Conservation (phyloP, 371 early-diverging fungal genomes). For the Haplosporangium sp. region DNA sequence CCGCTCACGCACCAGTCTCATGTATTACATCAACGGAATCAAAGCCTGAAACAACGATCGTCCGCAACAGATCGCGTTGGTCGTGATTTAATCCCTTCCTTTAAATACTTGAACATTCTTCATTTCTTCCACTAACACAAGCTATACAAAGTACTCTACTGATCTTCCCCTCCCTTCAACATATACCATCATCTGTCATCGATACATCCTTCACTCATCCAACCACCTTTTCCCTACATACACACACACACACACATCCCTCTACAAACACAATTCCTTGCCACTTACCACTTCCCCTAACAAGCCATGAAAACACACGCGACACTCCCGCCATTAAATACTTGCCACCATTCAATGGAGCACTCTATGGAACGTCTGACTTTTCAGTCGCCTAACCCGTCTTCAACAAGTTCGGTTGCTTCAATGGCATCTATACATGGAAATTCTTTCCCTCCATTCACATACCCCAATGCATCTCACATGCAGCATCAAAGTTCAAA, state of each 20-base stretch:
- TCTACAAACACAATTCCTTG: background rate
- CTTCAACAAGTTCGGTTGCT: slow-evolving; percentile 20
- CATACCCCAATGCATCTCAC: slow-evolving; percentile 1
- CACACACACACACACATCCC: background rate
- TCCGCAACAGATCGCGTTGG: slow-evolving; percentile 19
- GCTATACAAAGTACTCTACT: too few relatives aligned
- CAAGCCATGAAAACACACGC: slow-evolving; percentile 31
- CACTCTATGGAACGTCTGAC: slow-evolving; percentile 38
- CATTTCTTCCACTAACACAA: background rate
- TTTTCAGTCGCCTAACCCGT: slow-evolving; percentile 30
- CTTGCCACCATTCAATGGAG: slow-evolving; percentile 32
- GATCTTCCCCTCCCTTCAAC: too few relatives aligned
- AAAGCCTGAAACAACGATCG: slow-evolving; percentile 22
- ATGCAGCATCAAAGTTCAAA: background rate
- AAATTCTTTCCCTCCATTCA: slow-evolving; percentile 8
- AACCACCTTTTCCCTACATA: background rate
- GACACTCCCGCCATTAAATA: slow-evolving; percentile 32
- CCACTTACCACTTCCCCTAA: background rate
- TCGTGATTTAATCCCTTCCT: background rate
- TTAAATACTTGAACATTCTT: slow-evolving; percentile 15
- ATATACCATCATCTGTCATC: background rate
- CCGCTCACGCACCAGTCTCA: background rate
- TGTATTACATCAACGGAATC: slow-evolving; percentile 24
- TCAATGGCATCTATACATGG: slow-evolving; percentile 26
- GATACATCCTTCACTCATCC: background rate